Evolutionary conservation across 768 basidiomycete genomes (phyloP), one percentile per base, ranked within the genome.

Genomic region (Lanmaoa pseudosensibilis): DNA sequence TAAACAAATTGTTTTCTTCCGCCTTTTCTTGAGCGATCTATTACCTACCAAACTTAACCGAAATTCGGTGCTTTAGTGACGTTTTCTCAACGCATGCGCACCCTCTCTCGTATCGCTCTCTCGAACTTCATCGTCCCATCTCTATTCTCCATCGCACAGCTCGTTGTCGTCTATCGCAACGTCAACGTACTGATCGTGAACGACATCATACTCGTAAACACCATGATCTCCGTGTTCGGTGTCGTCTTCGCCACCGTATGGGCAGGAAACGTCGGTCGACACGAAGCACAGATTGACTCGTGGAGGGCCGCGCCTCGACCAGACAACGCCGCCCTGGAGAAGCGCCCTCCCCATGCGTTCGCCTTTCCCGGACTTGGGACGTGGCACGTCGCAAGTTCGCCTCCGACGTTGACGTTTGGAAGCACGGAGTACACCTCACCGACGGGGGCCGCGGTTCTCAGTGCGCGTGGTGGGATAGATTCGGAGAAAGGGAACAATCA

Each of bases 191-290:
- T 63, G 30, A 9, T 57, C 23, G 56, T 73, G 36, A 69, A 72
- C 57, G 57, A 66, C 3, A 61, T 73, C 54, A 39, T 70, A 1
- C 62, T 70, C 32, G 63, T 63, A 16, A 73, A 73, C 58, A 65
- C 58, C 21, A 69, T 66, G 60, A 51, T 73, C 13, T 65, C 72
- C 18, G 67, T 73, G 34, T 66, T 70, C 21, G 73, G 71, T 34
- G 71, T 69, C 45, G 71, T 68, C 11, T 70, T 73, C 30, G 72
- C 72, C 2, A 73, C 69, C 12, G 65, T 72, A 15, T 74, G 72
- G 72, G 55, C 62, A 2, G 66, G 64, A 18, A 61, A 53, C 15
- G 27, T 40, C 11, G n/a, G 34, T 11, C 57, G 51, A 36, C 50
- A 51, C 38, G 47, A 59, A 5, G 41, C 50, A 5, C 45, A 43